Percentiles rank a stretch among this genome's conserved stretches.
Conservation (phyloP, 768 basidiomycete species). For the Phallus indusiatus region DNA sequence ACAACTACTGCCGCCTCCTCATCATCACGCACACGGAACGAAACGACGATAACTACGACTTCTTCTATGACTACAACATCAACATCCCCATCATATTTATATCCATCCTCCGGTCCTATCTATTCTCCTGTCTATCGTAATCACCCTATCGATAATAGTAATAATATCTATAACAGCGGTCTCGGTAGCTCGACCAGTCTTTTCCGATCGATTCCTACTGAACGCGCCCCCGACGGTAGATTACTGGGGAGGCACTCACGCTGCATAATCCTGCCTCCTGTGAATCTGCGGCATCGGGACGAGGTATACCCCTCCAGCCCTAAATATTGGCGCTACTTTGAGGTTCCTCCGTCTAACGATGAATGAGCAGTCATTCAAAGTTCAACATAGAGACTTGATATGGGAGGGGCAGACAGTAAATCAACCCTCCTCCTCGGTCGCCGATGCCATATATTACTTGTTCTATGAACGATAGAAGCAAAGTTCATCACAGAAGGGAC, state of each 20-base stretch:
- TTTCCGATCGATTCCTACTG: conserved; percentile 1
- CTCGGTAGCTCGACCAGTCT: neutral
- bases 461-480: neutral
- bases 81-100: neutral
- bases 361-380: neutral
- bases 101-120: neutral
- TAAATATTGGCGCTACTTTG: neutral
- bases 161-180: neutral
- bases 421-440: neutral
- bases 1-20: neutral
- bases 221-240: neutral
- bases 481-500: neutral
- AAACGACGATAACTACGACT: neutral
- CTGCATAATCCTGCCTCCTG: neutral
- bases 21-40: neutral
- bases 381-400: too few relatives aligned
- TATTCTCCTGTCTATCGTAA: neutral
- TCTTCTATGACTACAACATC: neutral
- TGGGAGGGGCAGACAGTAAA: neutral
- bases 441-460: neutral
- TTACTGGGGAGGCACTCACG: neutral
- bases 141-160: neutral
- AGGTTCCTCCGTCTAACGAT: neutral
- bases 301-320: conserved; percentile 1
- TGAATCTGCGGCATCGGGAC: neutral